Evolutionary conservation across 805 yeast species (phyloP).

Genomic region (Saturnispora ahearnii): DNA sequence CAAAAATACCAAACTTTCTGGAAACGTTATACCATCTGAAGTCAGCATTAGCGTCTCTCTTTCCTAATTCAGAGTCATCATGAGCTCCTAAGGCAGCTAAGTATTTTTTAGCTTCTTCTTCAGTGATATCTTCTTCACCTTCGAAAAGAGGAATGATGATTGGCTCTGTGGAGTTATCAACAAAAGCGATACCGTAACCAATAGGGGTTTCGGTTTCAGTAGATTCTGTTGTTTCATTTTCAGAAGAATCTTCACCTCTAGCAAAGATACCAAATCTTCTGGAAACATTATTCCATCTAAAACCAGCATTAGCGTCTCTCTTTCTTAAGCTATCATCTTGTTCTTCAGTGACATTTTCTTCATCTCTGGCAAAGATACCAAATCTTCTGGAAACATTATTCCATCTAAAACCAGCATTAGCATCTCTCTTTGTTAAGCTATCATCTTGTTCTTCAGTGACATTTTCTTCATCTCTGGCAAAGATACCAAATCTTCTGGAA

Average conservation of each 20-base stretch:
- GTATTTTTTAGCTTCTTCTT: slow-evolving; percentile 5
- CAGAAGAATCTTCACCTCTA: slow-evolving; percentile 1
- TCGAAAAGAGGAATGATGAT: slow-evolving; percentile 3
- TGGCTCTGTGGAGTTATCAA: slow-evolving; percentile 4
- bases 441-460: slow-evolving; percentile 6
- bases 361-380: slow-evolving; percentile 6
- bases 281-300: slow-evolving; percentile 5
- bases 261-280: slow-evolving; percentile 7
- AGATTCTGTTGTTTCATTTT: neutral
- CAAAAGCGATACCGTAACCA: slow-evolving; percentile 8
- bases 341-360: slow-evolving; percentile 5
- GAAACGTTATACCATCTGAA: slow-evolving; percentile 8
- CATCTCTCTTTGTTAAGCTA: neutral
- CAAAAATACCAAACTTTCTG: slow-evolving; percentile 8
- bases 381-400: slow-evolving; percentile 2
- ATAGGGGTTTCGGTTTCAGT: slow-evolving; percentile 1
- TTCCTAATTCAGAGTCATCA: neutral
- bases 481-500: slow-evolving; percentile 5
- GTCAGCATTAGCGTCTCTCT: slow-evolving; percentile 3
- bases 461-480: slow-evolving; percentile 5
- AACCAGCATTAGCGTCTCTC: slow-evolving; percentile 2
- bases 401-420: slow-evolving; percentile 5
- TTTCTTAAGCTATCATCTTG: neutral
- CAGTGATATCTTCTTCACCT: slow-evolving; percentile 7
- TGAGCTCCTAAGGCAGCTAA: slow-evolving; percentile 1